Percentiles rank a stretch among this genome's conserved stretches.
Evolutionary conservation across 176 grass and related monocot species (phyloP).

Genomic region (Triticum urartu): DNA sequence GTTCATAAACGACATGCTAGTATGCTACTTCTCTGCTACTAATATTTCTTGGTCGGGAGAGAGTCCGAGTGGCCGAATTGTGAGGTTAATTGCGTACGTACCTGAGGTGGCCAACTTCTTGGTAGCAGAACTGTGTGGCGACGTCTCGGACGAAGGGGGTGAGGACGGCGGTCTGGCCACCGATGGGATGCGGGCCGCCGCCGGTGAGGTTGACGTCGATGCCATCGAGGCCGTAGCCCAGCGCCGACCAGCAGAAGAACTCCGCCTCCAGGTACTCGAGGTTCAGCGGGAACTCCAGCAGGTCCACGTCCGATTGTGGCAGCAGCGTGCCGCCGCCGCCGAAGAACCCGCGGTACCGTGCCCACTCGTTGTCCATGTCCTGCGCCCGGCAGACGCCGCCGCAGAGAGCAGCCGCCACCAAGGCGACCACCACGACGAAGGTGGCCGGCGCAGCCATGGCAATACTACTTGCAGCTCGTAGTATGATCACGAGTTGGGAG

Average conservation of each 20-base stretch:
- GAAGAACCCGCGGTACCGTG: constrained; percentile 33
- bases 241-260: constrained; percentile 79
- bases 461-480: not conserved
- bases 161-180: constrained; percentile 55
- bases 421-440: not conserved
- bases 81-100: not conserved
- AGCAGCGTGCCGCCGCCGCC: constrained; percentile 24
- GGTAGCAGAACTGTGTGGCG: constrained; percentile 78
- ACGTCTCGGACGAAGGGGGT: constrained; percentile 51
- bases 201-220: constrained; percentile 56
- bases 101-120: constrained; percentile 94
- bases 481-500: not conserved
- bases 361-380: constrained; percentile 52
- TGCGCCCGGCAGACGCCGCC: constrained; percentile 24
- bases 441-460: constrained; percentile 4
- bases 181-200: constrained; percentile 63
- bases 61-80: not conserved
- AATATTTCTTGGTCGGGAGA: not conserved
- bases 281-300: constrained; percentile 85
- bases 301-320: constrained; percentile 64
- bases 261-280: constrained; percentile 82
- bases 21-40: not conserved
- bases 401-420: not conserved
- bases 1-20: not conserved
- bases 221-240: constrained; percentile 64